Conservation (phyloP, 106 monocot genomes). For the Acorus gramineus region DNA sequence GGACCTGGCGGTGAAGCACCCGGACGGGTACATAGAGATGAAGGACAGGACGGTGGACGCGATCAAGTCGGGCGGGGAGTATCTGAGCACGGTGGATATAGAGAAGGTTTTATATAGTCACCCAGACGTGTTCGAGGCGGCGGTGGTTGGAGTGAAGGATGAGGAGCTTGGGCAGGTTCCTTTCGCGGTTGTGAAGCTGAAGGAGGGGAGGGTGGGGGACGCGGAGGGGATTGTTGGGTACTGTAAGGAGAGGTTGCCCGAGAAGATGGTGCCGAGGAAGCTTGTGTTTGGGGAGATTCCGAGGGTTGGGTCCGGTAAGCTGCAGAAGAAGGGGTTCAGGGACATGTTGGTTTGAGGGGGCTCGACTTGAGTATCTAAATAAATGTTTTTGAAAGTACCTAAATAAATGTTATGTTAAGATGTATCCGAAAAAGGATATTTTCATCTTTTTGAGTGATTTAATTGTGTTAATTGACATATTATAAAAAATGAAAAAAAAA, state of each 20-base stretch:
- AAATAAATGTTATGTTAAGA: too few relatives aligned
- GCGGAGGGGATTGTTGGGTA: constrained; percentile 37
- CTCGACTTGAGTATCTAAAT: too few relatives aligned
- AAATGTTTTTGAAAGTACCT: too few relatives aligned
- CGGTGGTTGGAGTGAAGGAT: constrained; percentile 54
- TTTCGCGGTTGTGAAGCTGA: constrained; percentile 53
- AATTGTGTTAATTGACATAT: too few relatives aligned
- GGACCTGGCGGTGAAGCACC: too few relatives aligned
- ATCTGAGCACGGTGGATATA: constrained; percentile 68
- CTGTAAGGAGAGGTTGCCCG: constrained; percentile 43
- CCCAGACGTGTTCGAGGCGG: constrained; percentile 42
- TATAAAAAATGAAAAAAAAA: too few relatives aligned
- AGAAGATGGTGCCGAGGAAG: constrained; percentile 55
- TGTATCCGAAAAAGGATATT: too few relatives aligned
- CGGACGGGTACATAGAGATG: too few relatives aligned
- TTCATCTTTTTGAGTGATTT: too few relatives aligned
- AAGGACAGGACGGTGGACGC: too few relatives aligned
- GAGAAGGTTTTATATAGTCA: constrained; percentile 48
- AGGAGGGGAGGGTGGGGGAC: constrained; percentile 21
- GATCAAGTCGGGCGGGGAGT: constrained; percentile 22
- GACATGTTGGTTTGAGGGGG: neutral
- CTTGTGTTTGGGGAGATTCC: constrained; percentile 58
- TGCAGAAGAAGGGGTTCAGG: constrained; percentile 65
- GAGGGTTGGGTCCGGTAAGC: constrained; percentile 61
- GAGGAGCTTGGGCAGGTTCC: constrained; percentile 70